Evolutionary conservation across 441 rosid genomes (phyloP).

Genomic region (Eutrema salsugineum): DNA sequence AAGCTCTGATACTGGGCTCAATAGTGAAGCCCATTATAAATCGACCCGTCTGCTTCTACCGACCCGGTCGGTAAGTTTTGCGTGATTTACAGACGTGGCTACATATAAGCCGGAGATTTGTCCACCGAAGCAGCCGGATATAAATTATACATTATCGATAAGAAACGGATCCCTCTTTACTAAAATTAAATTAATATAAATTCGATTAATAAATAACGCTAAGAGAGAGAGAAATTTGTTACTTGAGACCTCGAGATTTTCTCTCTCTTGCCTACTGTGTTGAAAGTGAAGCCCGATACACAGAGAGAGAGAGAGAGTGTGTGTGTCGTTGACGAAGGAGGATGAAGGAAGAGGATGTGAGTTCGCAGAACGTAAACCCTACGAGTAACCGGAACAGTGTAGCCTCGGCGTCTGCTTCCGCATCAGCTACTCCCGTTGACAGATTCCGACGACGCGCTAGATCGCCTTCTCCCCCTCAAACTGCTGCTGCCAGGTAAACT

Average conservation of each 20-base stretch:
- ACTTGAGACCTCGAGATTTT: constrained; percentile 2
- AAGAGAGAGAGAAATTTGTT: background rate
- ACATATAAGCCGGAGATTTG: constrained; percentile 1
- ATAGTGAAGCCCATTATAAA: constrained; percentile 7
- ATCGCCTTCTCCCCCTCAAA: constrained; percentile 39
- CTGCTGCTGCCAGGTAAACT: constrained; percentile 32
- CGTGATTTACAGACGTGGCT: constrained; percentile 18
- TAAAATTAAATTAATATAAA: constrained; percentile 2
- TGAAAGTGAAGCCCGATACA: background rate
- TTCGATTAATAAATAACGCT: constrained; percentile 10
- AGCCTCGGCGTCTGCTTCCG: constrained; percentile 34
- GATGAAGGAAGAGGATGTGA: constrained; percentile 41
- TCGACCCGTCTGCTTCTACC: background rate
- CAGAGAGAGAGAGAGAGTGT: background rate
- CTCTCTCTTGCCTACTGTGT: constrained; percentile 13
- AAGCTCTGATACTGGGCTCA: background rate
- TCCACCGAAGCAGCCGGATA: background rate
- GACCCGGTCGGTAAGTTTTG: background rate
- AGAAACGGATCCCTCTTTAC: background rate
- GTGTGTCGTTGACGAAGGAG: constrained; percentile 15
- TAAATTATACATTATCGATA: background rate
- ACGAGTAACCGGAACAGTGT: constrained; percentile 26
- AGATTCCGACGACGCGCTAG: constrained; percentile 27
- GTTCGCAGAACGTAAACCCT: constrained; percentile 32
- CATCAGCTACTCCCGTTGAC: constrained; percentile 27